Evolutionary conservation across 495 filamentous ascomycete species (phyloP), one percentile per base, ranked within the genome.

Genomic region (Talaromyces stipitatus): DNA sequence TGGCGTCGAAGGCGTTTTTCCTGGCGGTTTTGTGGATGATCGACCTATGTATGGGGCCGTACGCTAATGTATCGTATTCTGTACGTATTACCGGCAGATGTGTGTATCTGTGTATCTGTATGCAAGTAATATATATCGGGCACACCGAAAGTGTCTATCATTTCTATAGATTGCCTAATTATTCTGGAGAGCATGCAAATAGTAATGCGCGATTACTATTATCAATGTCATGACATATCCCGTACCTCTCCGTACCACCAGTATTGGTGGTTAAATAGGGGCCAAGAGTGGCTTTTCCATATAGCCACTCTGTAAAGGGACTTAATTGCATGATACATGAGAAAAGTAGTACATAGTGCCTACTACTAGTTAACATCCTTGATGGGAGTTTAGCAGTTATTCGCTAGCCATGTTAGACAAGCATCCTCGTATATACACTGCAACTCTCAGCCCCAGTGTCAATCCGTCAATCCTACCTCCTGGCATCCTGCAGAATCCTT

Each of bases 1-100:
- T 48, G 45, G 45, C 45, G 45, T 48, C 45, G 45, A 48, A 23
- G 45, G 45, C 45, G 45, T 48, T 48, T 48, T 48, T 26, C 20
- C 8, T 26, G 18, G 14, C 12, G 14, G 20, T 24, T 48, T 48
- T 24, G 20, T 24, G 20, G 45, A 48, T 48, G 45, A 48, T 48
- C 45, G 45, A 48, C 45, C 20, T 48, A 7, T 33, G 12, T 6
- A 6, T 23, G 12, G 45, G 18, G 45, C 14, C 7, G 10, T 26
- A 24, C 45, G 45, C 45, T 23, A 24, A 18, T 26, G 22, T 46
- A 46, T 12, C 4, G 18, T 5, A 12, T 46, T 22, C 16, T 10
- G 45, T 48, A 48, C 24, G 20, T 48, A 47, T 23, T 26, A 26
- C 45, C 5, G n/a, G 4, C 9, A 36, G 11, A 2, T 32, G 8